phyloP scores from a whole-genome alignment of 441 rosid species.

The Populus tomentosa region DNA sequence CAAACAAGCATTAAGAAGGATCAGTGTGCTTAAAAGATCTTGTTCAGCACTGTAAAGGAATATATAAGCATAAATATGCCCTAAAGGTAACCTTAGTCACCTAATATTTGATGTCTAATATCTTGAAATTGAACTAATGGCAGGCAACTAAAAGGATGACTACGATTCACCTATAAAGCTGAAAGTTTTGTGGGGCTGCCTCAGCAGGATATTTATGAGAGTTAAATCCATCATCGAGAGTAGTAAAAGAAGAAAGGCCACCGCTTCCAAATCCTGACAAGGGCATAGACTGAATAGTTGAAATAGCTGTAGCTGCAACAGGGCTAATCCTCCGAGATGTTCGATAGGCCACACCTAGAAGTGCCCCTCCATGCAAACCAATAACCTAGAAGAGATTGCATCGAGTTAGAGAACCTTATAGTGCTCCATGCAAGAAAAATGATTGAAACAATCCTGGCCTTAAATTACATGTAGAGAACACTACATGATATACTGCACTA shows the following conservation, averaged over 20 bases:
- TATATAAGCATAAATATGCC: neutral
- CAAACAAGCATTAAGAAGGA: conserved; percentile 19
- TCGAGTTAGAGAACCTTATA: conserved; percentile 7
- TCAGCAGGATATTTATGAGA: conserved; percentile 70
- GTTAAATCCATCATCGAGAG: conserved; percentile 76
- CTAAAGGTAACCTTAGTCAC: neutral
- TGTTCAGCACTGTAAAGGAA: neutral
- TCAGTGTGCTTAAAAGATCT: neutral
- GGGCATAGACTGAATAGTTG: conserved; percentile 96
- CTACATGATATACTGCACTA: neutral
- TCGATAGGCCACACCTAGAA: conserved; percentile 93
- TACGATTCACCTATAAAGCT: conserved; percentile 71
- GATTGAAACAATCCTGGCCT: neutral
- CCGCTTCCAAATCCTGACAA: conserved; percentile 90
- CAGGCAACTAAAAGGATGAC: neutral
- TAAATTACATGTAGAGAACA: neutral
- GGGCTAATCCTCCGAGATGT: conserved; percentile 86
- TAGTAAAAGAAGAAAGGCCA: conserved; percentile 69
- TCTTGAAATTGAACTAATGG: neutral
- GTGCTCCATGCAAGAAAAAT: conserved; percentile 8
- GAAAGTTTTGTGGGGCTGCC: conserved; percentile 84
- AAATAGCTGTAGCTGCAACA: conserved; percentile 86
- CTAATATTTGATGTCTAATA: neutral
- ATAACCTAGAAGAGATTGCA: conserved; percentile 48
- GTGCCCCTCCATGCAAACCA: conserved; percentile 97